Percentiles rank a stretch among this genome's conserved stretches.
Evolutionary conservation across 768 basidiomycete species (phyloP).

Genomic region (Suillus decipiens): DNA sequence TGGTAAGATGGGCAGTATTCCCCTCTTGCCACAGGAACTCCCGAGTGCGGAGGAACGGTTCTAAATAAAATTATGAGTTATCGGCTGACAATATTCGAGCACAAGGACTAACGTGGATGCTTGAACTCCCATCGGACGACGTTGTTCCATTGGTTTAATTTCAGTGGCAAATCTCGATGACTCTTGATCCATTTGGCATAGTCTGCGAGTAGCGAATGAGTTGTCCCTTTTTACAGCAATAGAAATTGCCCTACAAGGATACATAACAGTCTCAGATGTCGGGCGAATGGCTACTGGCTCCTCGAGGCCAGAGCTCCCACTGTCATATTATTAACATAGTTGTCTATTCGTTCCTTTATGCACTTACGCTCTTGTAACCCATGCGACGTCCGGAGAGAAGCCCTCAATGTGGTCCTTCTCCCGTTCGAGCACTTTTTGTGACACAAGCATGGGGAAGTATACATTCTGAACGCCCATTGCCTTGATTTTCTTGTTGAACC

Average conservation of each 20-base stretch:
- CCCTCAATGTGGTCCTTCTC: conserved; percentile 99
- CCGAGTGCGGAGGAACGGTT: conserved; percentile 98
- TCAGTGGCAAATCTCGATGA: conserved; percentile 94
- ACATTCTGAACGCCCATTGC: conserved; percentile 95
- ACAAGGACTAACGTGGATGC: conserved; percentile 74
- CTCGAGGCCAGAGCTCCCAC: conserved; percentile 90
- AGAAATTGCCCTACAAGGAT: conserved; percentile 71
- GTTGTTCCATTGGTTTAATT: conserved; percentile 98
- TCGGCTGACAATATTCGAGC: background rate
- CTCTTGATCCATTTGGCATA: conserved; percentile 99
- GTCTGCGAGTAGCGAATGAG: conserved; percentile 47
- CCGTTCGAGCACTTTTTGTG: conserved; percentile 85
- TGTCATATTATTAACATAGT: conserved; percentile 30
- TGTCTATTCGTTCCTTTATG: background rate
- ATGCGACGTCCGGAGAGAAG: conserved; percentile 99
- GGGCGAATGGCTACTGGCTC: conserved; percentile 98
- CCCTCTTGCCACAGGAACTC: conserved; percentile 99
- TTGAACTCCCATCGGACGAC: conserved; percentile 99
- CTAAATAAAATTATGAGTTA: conserved; percentile 36
- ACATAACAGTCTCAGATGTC: conserved; percentile 99
- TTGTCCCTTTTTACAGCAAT: background rate
- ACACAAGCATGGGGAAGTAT: conserved; percentile 99
- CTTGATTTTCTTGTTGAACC: conserved; percentile 94
- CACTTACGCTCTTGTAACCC: conserved; percentile 94
- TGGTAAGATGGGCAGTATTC: conserved; percentile 91